phyloP scores from a whole-genome alignment of 2,329 filamentous ascomycete genomes.

The Tolypocladium inflatum region DNA sequence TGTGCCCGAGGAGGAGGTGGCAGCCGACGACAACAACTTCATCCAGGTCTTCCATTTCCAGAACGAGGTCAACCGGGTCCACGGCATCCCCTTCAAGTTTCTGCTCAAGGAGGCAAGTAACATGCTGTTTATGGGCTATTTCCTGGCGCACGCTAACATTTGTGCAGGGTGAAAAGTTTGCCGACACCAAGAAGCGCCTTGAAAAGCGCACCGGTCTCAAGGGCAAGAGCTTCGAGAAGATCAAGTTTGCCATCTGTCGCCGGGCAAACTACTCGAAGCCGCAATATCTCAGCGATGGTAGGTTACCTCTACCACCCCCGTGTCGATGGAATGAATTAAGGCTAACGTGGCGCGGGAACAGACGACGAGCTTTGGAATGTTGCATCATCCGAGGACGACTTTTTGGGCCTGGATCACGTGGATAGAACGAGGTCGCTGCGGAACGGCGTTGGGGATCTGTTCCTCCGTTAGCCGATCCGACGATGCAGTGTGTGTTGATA shows the following conservation, averaged over 20 bases:
- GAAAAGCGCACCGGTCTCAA: constrained; percentile 90
- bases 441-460: constrained; percentile 54
- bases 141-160: constrained; percentile 3
- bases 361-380: constrained; percentile 50
- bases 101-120: constrained; percentile 64
- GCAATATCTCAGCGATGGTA: constrained; percentile 80
- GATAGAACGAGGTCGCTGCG: constrained; percentile 49
- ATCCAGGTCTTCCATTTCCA: constrained; percentile 90
- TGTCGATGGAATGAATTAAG: neutral
- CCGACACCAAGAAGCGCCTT: constrained; percentile 87
- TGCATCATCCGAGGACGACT: constrained; percentile 45
- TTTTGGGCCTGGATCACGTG: constrained; percentile 55
- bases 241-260: constrained; percentile 82
- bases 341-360: constrained; percentile 15
- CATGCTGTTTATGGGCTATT: neutral
- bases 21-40: constrained; percentile 45
- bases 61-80: constrained; percentile 71
- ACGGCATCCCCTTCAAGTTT: constrained; percentile 89
- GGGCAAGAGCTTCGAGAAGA: constrained; percentile 97
- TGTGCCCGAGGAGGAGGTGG: constrained; percentile 63
- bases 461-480: constrained; percentile 33
- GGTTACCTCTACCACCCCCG: constrained; percentile 20
- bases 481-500: neutral
- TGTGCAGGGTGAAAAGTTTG: constrained; percentile 68
- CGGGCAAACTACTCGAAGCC: constrained; percentile 66